Evolutionary conservation across 116 monocot species (phyloP).

Genomic region (Phalaenopsis hybrid): DNA sequence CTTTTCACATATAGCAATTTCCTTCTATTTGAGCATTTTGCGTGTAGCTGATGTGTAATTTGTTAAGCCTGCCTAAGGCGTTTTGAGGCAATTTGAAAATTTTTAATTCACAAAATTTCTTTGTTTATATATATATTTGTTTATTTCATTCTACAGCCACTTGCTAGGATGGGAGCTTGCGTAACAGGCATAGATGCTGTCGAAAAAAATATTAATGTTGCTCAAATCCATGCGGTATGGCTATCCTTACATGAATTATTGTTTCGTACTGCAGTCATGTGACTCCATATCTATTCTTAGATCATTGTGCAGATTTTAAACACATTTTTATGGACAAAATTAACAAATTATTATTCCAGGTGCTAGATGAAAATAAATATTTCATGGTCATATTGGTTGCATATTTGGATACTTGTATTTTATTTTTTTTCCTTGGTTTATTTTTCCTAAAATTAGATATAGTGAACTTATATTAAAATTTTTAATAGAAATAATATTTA

Average conservation of each 20-base stretch:
- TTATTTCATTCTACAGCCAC: conserved; percentile 43
- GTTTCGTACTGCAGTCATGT: neutral
- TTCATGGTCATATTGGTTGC: no score
- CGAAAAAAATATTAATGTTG: conserved; percentile 94
- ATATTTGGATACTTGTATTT: no score
- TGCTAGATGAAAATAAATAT: no score
- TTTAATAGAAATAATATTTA: no score
- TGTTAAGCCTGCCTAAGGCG: neutral
- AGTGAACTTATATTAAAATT: no score
- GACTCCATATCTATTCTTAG: neutral
- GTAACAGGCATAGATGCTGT: conserved; percentile 95
- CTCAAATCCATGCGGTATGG: conserved; percentile 82
- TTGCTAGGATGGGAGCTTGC: conserved; percentile 87
- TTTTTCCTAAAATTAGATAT: no score
- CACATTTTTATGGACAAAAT: neutral
- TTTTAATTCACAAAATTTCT: neutral
- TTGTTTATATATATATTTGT: neutral
- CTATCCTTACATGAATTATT: conserved; percentile 7
- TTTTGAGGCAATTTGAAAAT: neutral
- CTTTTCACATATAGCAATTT: neutral
- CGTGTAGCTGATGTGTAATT: neutral
- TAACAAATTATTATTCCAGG: neutral
- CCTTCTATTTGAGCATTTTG: neutral
- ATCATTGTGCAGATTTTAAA: neutral
- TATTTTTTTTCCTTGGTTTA: no score